phyloP scores from a whole-genome alignment of 2,329 filamentous ascomycete genomes.

The Dryadomyces quercus-mongolicae region DNA sequence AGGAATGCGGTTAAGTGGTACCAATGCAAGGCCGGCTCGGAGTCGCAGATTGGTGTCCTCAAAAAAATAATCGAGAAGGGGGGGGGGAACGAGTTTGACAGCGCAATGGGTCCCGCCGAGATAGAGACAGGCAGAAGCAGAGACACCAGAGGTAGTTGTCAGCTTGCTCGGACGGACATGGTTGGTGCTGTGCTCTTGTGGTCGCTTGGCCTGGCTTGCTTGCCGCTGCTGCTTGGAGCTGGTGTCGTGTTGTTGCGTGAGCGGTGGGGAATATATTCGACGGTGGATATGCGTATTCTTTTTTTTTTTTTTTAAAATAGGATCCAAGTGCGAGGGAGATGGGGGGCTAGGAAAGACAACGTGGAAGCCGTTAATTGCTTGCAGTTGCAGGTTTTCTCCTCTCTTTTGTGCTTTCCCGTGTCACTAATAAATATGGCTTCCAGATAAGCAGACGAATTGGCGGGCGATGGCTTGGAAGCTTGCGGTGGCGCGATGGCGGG shows the following conservation, averaged over 20 bases:
- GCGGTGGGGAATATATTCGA: constrained; percentile 4
- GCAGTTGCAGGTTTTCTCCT: constrained; percentile 2
- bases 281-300: background rate
- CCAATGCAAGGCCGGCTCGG: constrained; percentile 14
- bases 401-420: background rate
- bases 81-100: constrained; percentile 6
- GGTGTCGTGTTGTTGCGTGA: constrained; percentile 5
- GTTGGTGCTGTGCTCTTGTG: background rate
- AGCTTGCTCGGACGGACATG: constrained; percentile 1
- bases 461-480: too few relatives aligned
- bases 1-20: constrained; percentile 10
- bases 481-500: too few relatives aligned
- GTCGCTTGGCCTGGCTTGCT: background rate
- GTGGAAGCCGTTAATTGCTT: constrained; percentile 12
- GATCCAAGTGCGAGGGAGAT: background rate
- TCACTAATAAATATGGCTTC: background rate
- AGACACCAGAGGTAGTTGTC: background rate
- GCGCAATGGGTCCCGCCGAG: constrained; percentile 1
- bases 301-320: background rate
- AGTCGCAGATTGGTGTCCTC: constrained; percentile 6
- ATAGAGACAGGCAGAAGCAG: background rate
- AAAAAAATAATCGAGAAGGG: background rate
- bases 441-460: too few relatives aligned
- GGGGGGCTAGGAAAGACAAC: constrained; percentile 3
- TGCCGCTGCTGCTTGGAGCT: background rate